These are phyloP conservation scores for Luffa acutangula DNA, from an alignment of 306 rosid species.

Conservation along the genomic window DNA sequence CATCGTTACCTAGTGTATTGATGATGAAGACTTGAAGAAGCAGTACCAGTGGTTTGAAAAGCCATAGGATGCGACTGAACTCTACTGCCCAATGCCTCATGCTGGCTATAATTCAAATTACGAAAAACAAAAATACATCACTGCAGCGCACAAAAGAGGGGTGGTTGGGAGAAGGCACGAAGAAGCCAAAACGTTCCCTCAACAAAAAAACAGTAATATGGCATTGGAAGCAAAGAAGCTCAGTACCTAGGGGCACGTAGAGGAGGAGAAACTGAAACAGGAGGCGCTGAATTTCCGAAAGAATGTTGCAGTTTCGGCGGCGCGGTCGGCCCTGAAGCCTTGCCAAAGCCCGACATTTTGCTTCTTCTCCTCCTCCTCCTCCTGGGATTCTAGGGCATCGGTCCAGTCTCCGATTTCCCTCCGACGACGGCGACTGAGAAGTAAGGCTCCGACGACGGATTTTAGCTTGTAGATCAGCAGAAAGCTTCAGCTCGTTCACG, in stretches of 20 bases:
- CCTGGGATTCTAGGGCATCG: background rate
- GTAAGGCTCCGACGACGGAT: background rate
- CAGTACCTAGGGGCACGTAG: slow-evolving; percentile 26
- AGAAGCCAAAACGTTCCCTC: background rate
- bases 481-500: background rate
- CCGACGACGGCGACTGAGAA: background rate
- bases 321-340: slow-evolving; percentile 43
- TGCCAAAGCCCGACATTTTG: slow-evolving; percentile 44
- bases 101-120: slow-evolving; percentile 13
- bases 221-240: background rate
- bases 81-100: slow-evolving; percentile 1
- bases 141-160: background rate
- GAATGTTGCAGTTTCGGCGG: slow-evolving; percentile 23
- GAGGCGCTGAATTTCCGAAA: slow-evolving; percentile 31
- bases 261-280: slow-evolving; percentile 21
- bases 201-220: background rate
- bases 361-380: slow-evolving; percentile 7
- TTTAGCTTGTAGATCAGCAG: background rate
- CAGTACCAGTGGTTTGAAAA: slow-evolving; percentile 7
- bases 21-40: background rate
- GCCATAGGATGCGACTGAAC: slow-evolving; percentile 1
- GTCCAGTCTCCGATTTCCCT: background rate
- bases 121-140: background rate
- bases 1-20: slow-evolving; percentile 8
- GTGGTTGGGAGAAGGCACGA: background rate